These are phyloP conservation scores for Fusarium albosuccineum DNA, from an alignment of 2,329 filamentous ascomycete genomes.

Conservation along the genomic window DNA sequence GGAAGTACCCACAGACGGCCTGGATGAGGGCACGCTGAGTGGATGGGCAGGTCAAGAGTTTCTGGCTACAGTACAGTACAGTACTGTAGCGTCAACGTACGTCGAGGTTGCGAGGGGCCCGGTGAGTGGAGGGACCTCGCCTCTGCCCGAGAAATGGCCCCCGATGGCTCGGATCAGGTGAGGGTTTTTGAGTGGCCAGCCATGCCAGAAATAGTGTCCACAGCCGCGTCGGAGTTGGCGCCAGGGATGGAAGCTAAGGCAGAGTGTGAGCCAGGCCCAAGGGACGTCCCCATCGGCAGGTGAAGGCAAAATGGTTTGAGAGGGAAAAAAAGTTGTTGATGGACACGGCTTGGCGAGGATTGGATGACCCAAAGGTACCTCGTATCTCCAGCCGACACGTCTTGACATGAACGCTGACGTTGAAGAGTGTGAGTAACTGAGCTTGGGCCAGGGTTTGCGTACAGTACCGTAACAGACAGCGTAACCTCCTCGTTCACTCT, in stretches of 20 bases:
- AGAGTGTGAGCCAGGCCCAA: slow-evolving; percentile 18
- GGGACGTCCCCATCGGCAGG: slow-evolving; percentile 24
- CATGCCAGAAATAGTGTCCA: slow-evolving; percentile 46
- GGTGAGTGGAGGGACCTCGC: slow-evolving; percentile 30
- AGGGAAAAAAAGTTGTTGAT: slow-evolving; percentile 8
- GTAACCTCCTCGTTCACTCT: slow-evolving; percentile 25
- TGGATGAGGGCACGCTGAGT: slow-evolving; percentile 1
- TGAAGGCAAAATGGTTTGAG: slow-evolving; percentile 20
- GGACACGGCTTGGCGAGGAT: not conserved
- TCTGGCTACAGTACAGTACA: not conserved
- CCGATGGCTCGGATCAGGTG: slow-evolving; percentile 39
- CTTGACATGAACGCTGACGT: slow-evolving; percentile 4
- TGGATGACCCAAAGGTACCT: not conserved
- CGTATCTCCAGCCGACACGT: not conserved
- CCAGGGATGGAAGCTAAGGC: slow-evolving; percentile 36
- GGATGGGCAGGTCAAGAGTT: slow-evolving; percentile 11
- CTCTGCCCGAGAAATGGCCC: slow-evolving; percentile 39
- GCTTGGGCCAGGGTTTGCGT: not conserved
- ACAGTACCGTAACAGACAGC: not conserved
- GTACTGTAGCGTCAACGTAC: not conserved
- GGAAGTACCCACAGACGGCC: slow-evolving; percentile 7
- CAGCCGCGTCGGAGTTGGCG: slow-evolving; percentile 41
- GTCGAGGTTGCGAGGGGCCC: slow-evolving; percentile 20
- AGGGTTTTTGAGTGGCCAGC: slow-evolving; percentile 37
- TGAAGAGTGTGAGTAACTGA: slow-evolving; percentile 1